Evolutionary conservation across 106 monocot species (phyloP).

Genomic region (Acorus calamus): DNA sequence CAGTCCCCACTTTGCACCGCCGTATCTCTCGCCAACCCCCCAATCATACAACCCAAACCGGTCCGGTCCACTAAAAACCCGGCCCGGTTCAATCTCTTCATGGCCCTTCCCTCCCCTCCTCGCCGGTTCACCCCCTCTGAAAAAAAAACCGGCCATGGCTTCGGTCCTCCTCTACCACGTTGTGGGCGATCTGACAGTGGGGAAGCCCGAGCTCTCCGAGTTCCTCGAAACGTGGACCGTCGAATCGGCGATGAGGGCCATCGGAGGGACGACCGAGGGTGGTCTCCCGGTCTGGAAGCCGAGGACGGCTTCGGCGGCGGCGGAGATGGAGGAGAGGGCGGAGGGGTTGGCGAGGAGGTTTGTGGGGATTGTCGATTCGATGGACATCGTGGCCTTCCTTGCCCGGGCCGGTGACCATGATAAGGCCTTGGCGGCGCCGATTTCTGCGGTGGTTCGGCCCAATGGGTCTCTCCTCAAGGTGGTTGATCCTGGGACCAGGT

Average conservation of each 20-base stretch:
- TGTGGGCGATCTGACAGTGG: not conserved
- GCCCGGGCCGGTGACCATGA: not conserved
- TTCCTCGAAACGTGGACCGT: not conserved
- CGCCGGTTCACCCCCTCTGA: too few relatives aligned
- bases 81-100: too few relatives aligned
- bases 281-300: not conserved
- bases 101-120: too few relatives aligned
- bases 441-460: not conserved
- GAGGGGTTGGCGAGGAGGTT: not conserved
- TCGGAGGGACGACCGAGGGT: not conserved
- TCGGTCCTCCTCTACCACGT: not conserved
- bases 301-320: not conserved
- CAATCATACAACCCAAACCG: too few relatives aligned
- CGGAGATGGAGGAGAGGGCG: not conserved
- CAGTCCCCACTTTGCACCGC: too few relatives aligned
- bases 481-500: slow-evolving; percentile 1
- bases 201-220: not conserved
- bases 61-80: too few relatives aligned
- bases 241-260: not conserved
- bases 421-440: not conserved
- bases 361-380: not conserved
- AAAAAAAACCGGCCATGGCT: too few relatives aligned
- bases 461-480: not conserved
- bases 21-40: too few relatives aligned
- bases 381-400: not conserved